phyloP scores from a whole-genome alignment of 495 filamentous ascomycete genomes.

The Penicillium pulvis region DNA sequence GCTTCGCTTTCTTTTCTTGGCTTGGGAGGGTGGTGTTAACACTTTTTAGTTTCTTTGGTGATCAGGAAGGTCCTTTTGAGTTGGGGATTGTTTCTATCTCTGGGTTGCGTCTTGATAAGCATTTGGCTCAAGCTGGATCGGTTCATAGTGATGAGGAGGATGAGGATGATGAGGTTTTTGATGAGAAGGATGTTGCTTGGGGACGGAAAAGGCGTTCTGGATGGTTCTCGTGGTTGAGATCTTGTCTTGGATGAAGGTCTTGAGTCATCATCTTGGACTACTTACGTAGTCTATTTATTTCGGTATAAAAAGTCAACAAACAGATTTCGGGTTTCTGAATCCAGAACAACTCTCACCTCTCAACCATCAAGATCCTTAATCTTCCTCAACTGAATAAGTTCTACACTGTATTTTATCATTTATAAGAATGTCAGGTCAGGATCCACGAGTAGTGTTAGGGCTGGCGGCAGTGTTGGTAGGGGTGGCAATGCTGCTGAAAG shows the following conservation, averaged over 20 bases:
- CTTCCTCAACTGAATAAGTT: no score
- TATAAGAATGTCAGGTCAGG: no score
- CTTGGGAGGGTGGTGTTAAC: conserved; percentile 9
- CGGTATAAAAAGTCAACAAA: background rate
- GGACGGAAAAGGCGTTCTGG: background rate
- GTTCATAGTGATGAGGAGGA: conserved; percentile 20
- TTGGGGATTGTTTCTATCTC: conserved; percentile 57
- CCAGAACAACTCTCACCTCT: no score
- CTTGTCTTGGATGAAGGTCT: conserved; percentile 15
- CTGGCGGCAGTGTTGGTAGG: no score
- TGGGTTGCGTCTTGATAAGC: conserved; percentile 32
- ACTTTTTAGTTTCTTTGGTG: conserved; percentile 67
- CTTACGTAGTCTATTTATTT: background rate
- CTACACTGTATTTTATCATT: no score
- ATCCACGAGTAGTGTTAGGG: no score
- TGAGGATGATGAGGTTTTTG: conserved; percentile 10
- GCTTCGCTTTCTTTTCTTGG: background rate
- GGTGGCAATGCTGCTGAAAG: no score
- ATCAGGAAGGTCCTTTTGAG: conserved; percentile 68
- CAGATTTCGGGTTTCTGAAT: no score
- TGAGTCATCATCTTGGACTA: background rate
- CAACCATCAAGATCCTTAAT: no score
- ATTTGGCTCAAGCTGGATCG: background rate
- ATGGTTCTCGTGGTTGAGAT: conserved; percentile 20
- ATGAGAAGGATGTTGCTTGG: conserved; percentile 15